These are phyloP conservation scores for Stachybotrys elegans DNA, from an alignment of 2,329 filamentous ascomycete genomes.

Conservation along the genomic window DNA sequence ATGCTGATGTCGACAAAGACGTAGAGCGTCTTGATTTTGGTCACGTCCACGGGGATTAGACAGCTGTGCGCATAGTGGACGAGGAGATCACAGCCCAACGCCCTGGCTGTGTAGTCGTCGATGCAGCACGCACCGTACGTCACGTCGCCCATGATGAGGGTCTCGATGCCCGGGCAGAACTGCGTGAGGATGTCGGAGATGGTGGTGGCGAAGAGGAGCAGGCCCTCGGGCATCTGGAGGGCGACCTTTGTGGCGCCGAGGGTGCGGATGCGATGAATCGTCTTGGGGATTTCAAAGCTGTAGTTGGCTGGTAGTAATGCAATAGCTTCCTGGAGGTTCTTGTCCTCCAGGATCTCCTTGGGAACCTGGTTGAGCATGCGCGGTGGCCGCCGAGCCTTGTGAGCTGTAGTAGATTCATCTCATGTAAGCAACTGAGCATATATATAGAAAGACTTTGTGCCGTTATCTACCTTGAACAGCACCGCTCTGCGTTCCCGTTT, in stretches of 20 bases:
- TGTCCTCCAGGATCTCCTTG: conserved; percentile 76
- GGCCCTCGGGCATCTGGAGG: conserved; percentile 94
- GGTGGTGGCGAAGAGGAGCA: conserved; percentile 92
- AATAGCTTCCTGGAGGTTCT: conserved; percentile 82
- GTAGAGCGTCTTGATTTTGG: conserved; percentile 94
- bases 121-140: conserved; percentile 99
- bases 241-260: conserved; percentile 77
- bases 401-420: conserved; percentile 41
- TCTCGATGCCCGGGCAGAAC: conserved; percentile 89
- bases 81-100: conserved; percentile 87
- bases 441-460: background rate
- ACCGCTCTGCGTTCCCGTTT: conserved; percentile 19
- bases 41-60: conserved; percentile 92
- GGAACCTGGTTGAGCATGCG: conserved; percentile 90
- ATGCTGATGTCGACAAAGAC: conserved; percentile 98
- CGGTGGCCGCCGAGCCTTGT: conserved; percentile 65
- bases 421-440: background rate
- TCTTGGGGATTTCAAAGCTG: conserved; percentile 97
- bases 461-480: conserved; percentile 45
- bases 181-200: conserved; percentile 94
- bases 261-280: conserved; percentile 86
- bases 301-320: conserved; percentile 89
- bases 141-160: conserved; percentile 97
- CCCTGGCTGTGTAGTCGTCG: conserved; percentile 93
- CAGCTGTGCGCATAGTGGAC: conserved; percentile 98